These are phyloP conservation scores for Saccharomyces hybrid DNA, from an alignment of 1,139 yeast species.

Conservation along the genomic window DNA sequence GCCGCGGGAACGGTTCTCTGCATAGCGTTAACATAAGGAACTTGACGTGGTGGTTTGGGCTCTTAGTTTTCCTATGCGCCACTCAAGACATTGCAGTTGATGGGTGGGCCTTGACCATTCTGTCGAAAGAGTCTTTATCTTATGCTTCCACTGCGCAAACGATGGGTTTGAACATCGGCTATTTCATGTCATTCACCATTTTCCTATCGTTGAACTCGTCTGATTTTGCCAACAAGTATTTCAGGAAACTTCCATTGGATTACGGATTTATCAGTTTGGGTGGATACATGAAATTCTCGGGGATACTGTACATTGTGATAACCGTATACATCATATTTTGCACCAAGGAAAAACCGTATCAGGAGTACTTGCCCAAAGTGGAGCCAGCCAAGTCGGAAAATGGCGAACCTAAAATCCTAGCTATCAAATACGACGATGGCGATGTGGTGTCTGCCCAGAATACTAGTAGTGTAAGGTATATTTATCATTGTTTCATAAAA, in stretches of 20 bases:
- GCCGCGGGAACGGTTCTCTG: conserved; percentile 7
- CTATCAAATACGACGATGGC: conserved; percentile 15
- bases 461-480: conserved; percentile 34
- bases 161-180: conserved; percentile 87
- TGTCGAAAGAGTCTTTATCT: conserved; percentile 71
- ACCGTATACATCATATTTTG: conserved; percentile 53
- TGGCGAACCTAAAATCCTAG: not conserved
- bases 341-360: conserved; percentile 60
- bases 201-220: conserved; percentile 86
- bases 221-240: conserved; percentile 82
- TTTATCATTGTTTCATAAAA: conserved; percentile 70
- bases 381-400: conserved; percentile 23
- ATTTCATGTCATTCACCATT: conserved; percentile 83
- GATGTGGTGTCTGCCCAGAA: conserved; percentile 27
- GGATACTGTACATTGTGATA: conserved; percentile 58
- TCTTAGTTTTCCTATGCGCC: conserved; percentile 81
- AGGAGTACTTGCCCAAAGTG: conserved; percentile 11
- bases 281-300: conserved; percentile 72
- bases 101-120: conserved; percentile 93
- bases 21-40: conserved; percentile 18
- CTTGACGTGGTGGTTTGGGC: conserved; percentile 50
- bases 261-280: conserved; percentile 66
- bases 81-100: conserved; percentile 98
- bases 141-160: conserved; percentile 98
- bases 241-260: conserved; percentile 53